Base-by-base conservation (phyloP, 257 asterid genomes). In the Gynochthodes officinalis region DNA sequence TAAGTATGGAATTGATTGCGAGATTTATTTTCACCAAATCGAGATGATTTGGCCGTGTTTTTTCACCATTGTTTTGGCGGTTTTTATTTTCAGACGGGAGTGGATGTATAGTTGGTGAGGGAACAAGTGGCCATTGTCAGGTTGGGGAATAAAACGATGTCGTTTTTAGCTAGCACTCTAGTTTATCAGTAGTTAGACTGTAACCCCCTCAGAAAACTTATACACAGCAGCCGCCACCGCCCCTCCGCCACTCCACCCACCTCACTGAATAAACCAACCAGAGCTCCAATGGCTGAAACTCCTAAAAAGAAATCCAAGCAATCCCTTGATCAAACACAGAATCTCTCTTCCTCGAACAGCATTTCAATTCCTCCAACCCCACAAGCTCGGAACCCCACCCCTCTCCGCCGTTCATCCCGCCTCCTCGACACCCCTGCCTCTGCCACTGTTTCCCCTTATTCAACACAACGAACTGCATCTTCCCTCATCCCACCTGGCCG, bases 371-470 rank as follows among this genome's bases (percentile, higher is more conserved):
- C 98, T 42, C 71, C 74, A 35, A 84, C 96, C 64, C 95, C 95
- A 49, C 81, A 52, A 53, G 65, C 68, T 67, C 73, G 78, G 32
- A 72, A 82, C 6, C 85, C 85, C 37, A 73, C 83, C 72, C 75
- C 77, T 13, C 55, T 72, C 73, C 95, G 97, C 59, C 94, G 96
- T 67, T 90, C 97, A 50, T 78, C 82, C 76, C 98, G 96, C 64
- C 80, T 77, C 72, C 75, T 57, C 63, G 44, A 88, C 71, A 40
- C 70, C 65, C 54, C 89, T 5, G 4, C 84, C 80, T 15, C 69
- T 49, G 58, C 57, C 58, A 35, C 61, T 84, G 67, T 59, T 64
- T 64, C 52, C 69, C 52, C 52, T 1, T 4, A 43, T 52, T 79
- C 83, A 21, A 28, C 67, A 4, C 69, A 63, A 4, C 54, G 46